A percentile compares a stretch with the other conserved stretches of the same genome.
Evolutionary conservation across 2,329 filamentous ascomycete species (phyloP).

Genomic region (Blastomyces silverae): DNA sequence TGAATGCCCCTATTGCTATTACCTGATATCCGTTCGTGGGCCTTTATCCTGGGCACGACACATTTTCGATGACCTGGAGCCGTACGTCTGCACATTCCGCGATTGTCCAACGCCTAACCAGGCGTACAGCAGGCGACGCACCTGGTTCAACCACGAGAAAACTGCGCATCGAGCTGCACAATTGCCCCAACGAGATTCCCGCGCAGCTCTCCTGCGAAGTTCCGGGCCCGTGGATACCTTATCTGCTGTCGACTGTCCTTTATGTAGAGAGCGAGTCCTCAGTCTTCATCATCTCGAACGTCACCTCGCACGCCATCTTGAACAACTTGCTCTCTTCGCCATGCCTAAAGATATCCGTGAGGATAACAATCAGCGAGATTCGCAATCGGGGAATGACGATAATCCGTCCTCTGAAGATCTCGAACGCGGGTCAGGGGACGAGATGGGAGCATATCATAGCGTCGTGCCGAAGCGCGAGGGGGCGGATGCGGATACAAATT

Average conservation of each 20-base stretch:
- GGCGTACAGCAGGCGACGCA: conserved; percentile 22
- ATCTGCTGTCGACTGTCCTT: conserved; percentile 17
- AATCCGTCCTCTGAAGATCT: conserved; percentile 1
- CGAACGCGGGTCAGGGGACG: neutral
- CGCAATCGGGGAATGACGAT: neutral
- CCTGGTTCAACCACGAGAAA: conserved; percentile 20
- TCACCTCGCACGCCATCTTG: conserved; percentile 13
- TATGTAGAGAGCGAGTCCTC: conserved; percentile 6
- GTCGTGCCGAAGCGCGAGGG: neutral
- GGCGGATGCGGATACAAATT: neutral
- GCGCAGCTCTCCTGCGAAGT: neutral
- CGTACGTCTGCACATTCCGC: conserved; percentile 34
- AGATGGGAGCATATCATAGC: neutral
- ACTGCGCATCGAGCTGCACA: conserved; percentile 3
- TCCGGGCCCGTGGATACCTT: conserved; percentile 3
- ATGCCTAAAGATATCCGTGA: neutral
- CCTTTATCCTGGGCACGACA: conserved; percentile 36
- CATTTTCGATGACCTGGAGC: conserved; percentile 36
- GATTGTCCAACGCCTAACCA: conserved; percentile 25
- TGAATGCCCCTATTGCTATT: conserved; percentile 40
- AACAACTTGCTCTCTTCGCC: conserved; percentile 16
- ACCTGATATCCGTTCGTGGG: conserved; percentile 28
- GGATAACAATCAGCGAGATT: neutral
- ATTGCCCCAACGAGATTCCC: neutral
- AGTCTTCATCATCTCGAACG: neutral